A percentile compares a stretch with the other conserved stretches of the same genome.
Conservation (phyloP, 768 basidiomycete genomes). For the Antrodiella citrinella region DNA sequence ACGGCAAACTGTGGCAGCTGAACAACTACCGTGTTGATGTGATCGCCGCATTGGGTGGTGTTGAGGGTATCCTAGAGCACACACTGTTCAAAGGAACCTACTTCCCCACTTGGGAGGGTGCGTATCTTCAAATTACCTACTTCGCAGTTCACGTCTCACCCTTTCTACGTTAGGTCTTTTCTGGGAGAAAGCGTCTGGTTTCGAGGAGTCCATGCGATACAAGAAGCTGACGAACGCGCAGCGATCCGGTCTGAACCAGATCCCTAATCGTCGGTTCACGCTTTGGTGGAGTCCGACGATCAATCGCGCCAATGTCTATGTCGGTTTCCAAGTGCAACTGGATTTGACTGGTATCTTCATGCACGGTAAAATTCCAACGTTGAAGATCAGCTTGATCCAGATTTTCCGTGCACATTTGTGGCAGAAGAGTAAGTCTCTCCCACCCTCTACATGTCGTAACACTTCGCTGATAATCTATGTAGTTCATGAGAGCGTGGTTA, state of each 20-base stretch:
- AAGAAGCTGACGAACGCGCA: conserved; percentile 98
- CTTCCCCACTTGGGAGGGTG: conserved; percentile 95
- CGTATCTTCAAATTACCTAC: conserved; percentile 5
- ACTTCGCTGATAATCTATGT: conserved; percentile 6
- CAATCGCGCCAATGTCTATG: conserved; percentile 98
- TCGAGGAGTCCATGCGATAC: conserved; percentile 94
- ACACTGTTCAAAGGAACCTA: conserved; percentile 97
- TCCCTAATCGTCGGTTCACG: conserved; percentile 98
- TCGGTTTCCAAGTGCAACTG: conserved; percentile 99
- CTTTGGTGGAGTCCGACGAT: conserved; percentile 99
- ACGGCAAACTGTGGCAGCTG: conserved; percentile 93
- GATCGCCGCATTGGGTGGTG: conserved; percentile 94
- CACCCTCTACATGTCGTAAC: conserved; percentile 16
- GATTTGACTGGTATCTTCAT: conserved; percentile 97
- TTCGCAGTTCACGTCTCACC: conserved; percentile 4
- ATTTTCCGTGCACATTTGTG: conserved; percentile 99
- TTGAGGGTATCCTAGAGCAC: conserved; percentile 94
- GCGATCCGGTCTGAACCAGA: conserved; percentile 94
- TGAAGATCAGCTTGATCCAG: conserved; percentile 98
- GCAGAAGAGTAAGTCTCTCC: conserved; percentile 83
- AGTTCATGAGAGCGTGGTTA: conserved; percentile 90
- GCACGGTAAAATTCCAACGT: conserved; percentile 96
- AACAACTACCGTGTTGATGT: conserved; percentile 99
- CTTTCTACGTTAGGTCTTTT: conserved; percentile 54
- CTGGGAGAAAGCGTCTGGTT: conserved; percentile 98